These are phyloP conservation scores for Peniophora sp. DNA, from an alignment of 1,284 basidiomycete species.

Conservation along the genomic window DNA sequence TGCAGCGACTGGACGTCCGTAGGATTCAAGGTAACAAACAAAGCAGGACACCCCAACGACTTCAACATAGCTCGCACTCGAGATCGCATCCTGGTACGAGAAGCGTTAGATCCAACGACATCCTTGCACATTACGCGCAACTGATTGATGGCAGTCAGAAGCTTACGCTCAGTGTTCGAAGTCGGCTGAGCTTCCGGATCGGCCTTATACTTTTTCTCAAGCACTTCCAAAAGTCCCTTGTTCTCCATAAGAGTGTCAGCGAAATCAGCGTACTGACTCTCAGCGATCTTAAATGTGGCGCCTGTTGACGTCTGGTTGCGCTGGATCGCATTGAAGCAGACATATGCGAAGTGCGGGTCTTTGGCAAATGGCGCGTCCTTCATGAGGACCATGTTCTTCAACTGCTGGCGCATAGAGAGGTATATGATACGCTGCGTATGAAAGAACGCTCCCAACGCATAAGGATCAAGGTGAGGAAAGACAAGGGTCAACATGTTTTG, in stretches of 20 bases:
- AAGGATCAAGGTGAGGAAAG: slow-evolving; percentile 6
- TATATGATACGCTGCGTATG: background rate
- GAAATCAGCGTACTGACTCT: background rate
- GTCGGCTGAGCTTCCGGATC: background rate
- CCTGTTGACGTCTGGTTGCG: background rate
- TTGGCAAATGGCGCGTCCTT: background rate
- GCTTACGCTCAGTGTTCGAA: background rate
- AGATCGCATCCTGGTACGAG: slow-evolving; percentile 3
- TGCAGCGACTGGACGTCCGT: slow-evolving; percentile 13
- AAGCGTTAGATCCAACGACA: background rate
- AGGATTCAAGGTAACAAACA: slow-evolving; percentile 20
- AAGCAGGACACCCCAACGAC: slow-evolving; percentile 12
- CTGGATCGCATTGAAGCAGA: background rate
- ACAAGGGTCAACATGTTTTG: slow-evolving; percentile 1
- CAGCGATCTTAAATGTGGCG: background rate
- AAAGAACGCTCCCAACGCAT: slow-evolving; percentile 5
- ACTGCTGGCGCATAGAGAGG: background rate
- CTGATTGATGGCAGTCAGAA: background rate
- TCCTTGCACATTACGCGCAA: slow-evolving; percentile 1
- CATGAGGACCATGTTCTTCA: slow-evolving; percentile 1
- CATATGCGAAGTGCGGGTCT: background rate
- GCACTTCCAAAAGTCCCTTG: background rate
- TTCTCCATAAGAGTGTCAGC: background rate
- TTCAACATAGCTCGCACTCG: slow-evolving; percentile 13
- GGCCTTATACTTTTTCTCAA: background rate